These are phyloP conservation scores for Aureobasidium vineae DNA, from an alignment of 2,329 filamentous ascomycete species.

Conservation along the genomic window DNA sequence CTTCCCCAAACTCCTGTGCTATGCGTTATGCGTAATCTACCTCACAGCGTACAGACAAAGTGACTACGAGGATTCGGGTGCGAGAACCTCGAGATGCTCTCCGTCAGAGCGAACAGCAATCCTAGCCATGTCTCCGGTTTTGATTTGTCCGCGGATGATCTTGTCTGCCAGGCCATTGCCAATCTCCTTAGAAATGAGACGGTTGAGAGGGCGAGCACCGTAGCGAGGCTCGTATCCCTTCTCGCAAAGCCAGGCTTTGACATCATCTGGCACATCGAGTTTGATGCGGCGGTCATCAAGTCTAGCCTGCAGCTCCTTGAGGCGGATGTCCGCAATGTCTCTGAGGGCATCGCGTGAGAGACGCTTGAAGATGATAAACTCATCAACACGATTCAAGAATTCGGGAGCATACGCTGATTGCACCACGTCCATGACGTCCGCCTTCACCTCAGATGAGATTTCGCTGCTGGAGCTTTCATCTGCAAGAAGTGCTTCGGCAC, in stretches of 20 bases:
- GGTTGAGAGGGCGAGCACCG: constrained; percentile 85
- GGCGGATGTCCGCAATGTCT: constrained; percentile 90
- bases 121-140: constrained; percentile 68
- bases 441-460: constrained; percentile 69
- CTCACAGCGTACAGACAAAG: neutral
- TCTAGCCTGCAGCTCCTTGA: constrained; percentile 77
- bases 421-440: constrained; percentile 86
- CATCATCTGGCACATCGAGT: constrained; percentile 66
- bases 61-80: neutral
- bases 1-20: neutral
- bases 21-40: neutral
- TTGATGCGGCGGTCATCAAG: constrained; percentile 83
- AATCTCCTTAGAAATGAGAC: constrained; percentile 86
- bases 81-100: constrained; percentile 37
- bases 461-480: constrained; percentile 36
- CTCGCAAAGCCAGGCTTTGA: constrained; percentile 83
- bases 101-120: constrained; percentile 65
- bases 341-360: constrained; percentile 74
- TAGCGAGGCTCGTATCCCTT: constrained; percentile 88
- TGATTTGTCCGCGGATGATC: constrained; percentile 83
- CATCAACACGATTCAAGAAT: constrained; percentile 94
- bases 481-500: constrained; percentile 81
- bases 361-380: constrained; percentile 94
- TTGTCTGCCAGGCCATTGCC: constrained; percentile 84
- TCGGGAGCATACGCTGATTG: constrained; percentile 75